A percentile compares a stretch with the other conserved stretches of the same genome.
Evolutionary conservation across 768 basidiomycete species (phyloP).

Genomic region (Lyophyllum shimeji): DNA sequence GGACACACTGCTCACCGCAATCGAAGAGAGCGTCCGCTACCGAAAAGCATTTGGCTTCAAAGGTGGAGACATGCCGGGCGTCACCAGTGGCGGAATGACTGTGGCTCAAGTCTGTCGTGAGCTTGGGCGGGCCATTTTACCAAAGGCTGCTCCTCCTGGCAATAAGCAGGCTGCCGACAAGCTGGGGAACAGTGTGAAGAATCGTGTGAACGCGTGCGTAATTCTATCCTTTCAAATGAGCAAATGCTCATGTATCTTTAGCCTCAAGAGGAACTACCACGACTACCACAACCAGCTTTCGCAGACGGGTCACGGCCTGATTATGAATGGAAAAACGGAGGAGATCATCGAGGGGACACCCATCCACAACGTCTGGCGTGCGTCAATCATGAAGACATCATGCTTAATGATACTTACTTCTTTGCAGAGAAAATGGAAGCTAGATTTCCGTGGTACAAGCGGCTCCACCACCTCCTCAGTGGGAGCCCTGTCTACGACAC

Average conservation of each 20-base stretch:
- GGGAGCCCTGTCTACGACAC: background rate
- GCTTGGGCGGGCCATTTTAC: background rate
- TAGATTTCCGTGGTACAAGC: constrained; percentile 1
- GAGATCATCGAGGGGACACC: background rate
- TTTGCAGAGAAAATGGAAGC: background rate
- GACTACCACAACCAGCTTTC: no score
- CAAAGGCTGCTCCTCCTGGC: background rate
- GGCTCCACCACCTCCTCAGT: background rate
- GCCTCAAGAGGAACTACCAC: background rate
- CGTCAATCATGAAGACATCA: background rate
- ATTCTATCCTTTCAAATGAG: background rate
- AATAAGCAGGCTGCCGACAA: background rate
- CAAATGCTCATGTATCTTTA: background rate
- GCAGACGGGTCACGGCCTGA: background rate
- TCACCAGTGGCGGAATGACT: background rate
- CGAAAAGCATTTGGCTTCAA: constrained; percentile 4
- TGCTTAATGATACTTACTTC: background rate
- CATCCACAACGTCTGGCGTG: background rate
- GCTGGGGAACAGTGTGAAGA: constrained; percentile 1
- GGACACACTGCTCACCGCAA: background rate
- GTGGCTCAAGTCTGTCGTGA: background rate
- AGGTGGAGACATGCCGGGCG: background rate
- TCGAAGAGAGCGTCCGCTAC: background rate
- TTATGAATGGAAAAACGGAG: background rate
- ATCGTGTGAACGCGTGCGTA: background rate